Evolutionary conservation across 352 stramenopile species (phyloP).

Genomic region (Phytopythium montanum): DNA sequence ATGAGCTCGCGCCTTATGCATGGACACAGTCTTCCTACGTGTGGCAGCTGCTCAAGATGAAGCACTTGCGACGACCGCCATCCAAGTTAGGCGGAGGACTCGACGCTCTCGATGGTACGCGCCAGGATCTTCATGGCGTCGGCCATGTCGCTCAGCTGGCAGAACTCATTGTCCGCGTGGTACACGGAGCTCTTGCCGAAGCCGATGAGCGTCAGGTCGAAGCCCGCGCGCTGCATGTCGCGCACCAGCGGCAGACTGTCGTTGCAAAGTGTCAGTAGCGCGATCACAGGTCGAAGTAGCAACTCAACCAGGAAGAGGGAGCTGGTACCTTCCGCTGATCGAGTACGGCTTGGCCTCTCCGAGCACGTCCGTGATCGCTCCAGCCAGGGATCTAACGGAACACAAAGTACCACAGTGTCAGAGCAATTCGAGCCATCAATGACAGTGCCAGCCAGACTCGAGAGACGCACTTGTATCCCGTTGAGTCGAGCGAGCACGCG

Average conservation of each 20-base stretch:
- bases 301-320: no score
- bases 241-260: conserved; percentile 65
- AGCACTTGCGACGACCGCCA: no score
- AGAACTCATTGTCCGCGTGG: conserved; percentile 93
- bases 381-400: conserved; percentile 64
- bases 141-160: conserved; percentile 81
- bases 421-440: neutral
- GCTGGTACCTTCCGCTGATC: conserved; percentile 88
- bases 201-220: conserved; percentile 73
- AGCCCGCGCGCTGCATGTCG: conserved; percentile 69
- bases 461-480: conserved; percentile 73
- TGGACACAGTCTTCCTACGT: no score
- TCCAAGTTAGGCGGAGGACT: conserved; percentile 11
- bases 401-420: conserved; percentile 1
- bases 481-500: conserved; percentile 89
- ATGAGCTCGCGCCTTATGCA: no score
- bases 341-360: conserved; percentile 88
- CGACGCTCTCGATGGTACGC: conserved; percentile 75
- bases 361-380: conserved; percentile 73
- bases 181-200: conserved; percentile 86
- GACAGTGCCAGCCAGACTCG: no score
- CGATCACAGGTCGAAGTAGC: neutral
- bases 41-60: no score
- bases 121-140: conserved; percentile 86
- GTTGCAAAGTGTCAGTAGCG: neutral